phyloP scores from a whole-genome alignment of 75 land plant species.

The Pseudotsuga menziesii region DNA sequence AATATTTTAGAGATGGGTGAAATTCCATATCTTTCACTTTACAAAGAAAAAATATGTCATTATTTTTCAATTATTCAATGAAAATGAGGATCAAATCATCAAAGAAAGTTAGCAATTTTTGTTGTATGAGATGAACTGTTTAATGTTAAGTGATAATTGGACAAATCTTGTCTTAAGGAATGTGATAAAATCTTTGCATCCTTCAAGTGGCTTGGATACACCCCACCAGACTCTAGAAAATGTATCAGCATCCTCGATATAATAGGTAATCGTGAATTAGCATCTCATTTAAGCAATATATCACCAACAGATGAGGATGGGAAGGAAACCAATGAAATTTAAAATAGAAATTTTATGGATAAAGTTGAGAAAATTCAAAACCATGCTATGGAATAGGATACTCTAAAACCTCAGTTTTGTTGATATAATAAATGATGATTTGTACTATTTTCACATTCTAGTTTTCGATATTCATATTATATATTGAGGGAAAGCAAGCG shows the following conservation, averaged over 20 bases:
- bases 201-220: conserved; percentile 14
- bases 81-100: conserved; percentile 20
- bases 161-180: conserved; percentile 26
- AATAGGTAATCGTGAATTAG: background rate
- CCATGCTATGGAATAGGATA: background rate
- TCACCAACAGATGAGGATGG: background rate
- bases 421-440: background rate
- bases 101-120: conserved; percentile 18
- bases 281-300: background rate
- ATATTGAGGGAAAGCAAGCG: no score
- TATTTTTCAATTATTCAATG: conserved; percentile 25
- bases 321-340: background rate
- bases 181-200: conserved; percentile 30
- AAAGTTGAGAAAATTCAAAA: background rate
- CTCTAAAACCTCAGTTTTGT: background rate
- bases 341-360: background rate
- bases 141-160: conserved; percentile 6
- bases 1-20: conserved; percentile 44
- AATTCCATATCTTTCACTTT: conserved; percentile 38
- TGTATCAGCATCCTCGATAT: background rate
- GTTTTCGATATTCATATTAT: conserved; percentile 32
- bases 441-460: background rate
- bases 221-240: background rate
- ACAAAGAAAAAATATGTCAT: conserved; percentile 54
- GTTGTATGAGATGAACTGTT: conserved; percentile 11